Evolutionary conservation across 192 early-diverging fungal species (phyloP).

Genomic region (Backusella macrospora): DNA sequence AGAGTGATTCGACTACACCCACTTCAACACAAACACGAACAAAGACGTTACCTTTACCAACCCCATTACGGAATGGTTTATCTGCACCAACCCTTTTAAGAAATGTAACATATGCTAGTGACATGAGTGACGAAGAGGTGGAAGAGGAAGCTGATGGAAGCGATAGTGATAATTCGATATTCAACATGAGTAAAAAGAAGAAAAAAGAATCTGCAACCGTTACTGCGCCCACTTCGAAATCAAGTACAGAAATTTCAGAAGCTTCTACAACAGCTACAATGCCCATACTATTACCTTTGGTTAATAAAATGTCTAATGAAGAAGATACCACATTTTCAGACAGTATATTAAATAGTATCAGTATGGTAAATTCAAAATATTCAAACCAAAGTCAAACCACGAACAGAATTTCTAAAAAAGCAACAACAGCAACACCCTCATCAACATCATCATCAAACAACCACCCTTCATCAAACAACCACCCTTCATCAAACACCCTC

Average conservation of each 20-base stretch:
- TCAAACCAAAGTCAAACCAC: not conserved
- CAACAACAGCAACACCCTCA: not conserved
- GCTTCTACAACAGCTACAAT: not conserved
- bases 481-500: not conserved
- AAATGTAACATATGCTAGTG: constrained; percentile 23
- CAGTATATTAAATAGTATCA: not conserved
- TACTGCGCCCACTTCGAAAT: constrained; percentile 5
- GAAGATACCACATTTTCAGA: constrained; percentile 11
- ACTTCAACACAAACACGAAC: not conserved
- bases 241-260: constrained; percentile 9
- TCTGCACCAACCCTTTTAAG: constrained; percentile 1
- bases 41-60: not conserved
- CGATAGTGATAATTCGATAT: constrained; percentile 7
- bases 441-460: not conserved
- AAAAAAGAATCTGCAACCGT: not conserved
- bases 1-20: not conserved
- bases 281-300: not conserved
- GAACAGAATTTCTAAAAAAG: constrained; percentile 1
- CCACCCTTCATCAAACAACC: too few relatives aligned
- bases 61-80: not conserved
- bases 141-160: not conserved
- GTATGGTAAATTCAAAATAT: not conserved
- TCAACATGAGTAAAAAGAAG: not conserved
- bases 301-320: not conserved
- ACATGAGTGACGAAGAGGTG: constrained; percentile 14